These are phyloP conservation scores for Triticum dicoccoides DNA, from an alignment of 176 grass and related monocot genomes.

Conservation along the genomic window DNA sequence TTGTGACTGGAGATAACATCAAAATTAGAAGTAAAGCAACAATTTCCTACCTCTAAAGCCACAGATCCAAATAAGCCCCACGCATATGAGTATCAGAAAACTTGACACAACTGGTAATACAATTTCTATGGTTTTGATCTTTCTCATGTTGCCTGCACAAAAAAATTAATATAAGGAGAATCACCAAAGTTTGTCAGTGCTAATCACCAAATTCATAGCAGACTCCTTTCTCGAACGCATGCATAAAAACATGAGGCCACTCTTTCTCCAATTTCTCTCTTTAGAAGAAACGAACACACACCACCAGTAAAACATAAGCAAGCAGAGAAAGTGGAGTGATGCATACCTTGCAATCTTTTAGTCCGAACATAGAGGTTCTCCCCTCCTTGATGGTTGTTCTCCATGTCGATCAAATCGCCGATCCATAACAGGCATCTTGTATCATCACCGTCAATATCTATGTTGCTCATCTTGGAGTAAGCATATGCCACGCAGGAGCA, in stretches of 20 bases:
- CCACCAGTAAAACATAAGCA: too few species aligned
- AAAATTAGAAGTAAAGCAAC: not conserved
- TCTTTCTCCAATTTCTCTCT: not conserved
- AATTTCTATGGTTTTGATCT: not conserved
- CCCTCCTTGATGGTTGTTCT: not conserved
- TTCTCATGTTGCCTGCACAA: constrained; percentile 21
- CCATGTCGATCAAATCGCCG: constrained; percentile 42
- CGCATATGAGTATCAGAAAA: constrained; percentile 26
- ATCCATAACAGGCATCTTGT: constrained; percentile 51
- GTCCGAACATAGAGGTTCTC: constrained; percentile 39
- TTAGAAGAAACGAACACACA: too few species aligned
- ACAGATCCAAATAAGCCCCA: constrained; percentile 16
- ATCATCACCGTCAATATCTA: constrained; percentile 12
- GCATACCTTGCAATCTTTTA: not conserved
- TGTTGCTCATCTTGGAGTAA: constrained; percentile 32
- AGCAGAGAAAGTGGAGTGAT: too few species aligned
- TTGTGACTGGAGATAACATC: not conserved
- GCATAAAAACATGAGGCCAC: not conserved
- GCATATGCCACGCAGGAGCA: constrained; percentile 65
- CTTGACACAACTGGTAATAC: not conserved
- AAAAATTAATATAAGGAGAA: not conserved
- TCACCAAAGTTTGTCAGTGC: not conserved
- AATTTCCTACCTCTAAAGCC: constrained; percentile 19
- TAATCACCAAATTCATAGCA: not conserved
- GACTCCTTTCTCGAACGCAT: not conserved